phyloP scores from a whole-genome alignment of 495 filamentous ascomycete genomes.

The Bacidia rubella region DNA sequence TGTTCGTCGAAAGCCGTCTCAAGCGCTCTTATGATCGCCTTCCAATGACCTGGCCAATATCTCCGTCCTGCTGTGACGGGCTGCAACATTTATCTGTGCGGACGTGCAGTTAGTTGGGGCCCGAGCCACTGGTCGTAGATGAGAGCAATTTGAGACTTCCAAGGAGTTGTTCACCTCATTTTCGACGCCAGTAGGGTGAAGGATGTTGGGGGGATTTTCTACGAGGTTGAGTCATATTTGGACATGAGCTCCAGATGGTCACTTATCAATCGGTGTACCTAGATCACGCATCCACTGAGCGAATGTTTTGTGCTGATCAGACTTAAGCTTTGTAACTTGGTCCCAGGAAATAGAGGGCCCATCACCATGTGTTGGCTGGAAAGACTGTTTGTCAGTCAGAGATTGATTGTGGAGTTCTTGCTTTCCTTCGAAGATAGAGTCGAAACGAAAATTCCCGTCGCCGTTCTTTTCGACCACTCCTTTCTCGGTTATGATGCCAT shows the following conservation, averaged over 20 bases:
- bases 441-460: constrained; percentile 56
- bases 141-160: too few relatives aligned
- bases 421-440: constrained; percentile 31
- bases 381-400: neutral
- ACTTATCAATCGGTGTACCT: neutral
- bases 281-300: neutral
- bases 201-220: too few relatives aligned
- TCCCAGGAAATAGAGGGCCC: neutral
- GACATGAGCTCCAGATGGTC: neutral
- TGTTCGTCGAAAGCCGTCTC: too few relatives aligned
- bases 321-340: neutral
- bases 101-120: too few relatives aligned
- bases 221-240: too few relatives aligned
- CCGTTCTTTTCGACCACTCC: constrained; percentile 67
- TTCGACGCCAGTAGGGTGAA: too few relatives aligned
- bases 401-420: neutral
- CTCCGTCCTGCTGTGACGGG: too few relatives aligned
- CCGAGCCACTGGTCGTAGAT: too few relatives aligned
- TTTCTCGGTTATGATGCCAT: constrained; percentile 86
- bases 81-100: too few relatives aligned
- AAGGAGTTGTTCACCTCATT: too few relatives aligned
- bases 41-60: too few relatives aligned
- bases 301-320: neutral
- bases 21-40: too few relatives aligned
- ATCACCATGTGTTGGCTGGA: neutral